A percentile compares a stretch with the other conserved stretches of the same genome.
Evolutionary conservation across 805 yeast genomes (phyloP).

Genomic region (Candida schatavii): DNA sequence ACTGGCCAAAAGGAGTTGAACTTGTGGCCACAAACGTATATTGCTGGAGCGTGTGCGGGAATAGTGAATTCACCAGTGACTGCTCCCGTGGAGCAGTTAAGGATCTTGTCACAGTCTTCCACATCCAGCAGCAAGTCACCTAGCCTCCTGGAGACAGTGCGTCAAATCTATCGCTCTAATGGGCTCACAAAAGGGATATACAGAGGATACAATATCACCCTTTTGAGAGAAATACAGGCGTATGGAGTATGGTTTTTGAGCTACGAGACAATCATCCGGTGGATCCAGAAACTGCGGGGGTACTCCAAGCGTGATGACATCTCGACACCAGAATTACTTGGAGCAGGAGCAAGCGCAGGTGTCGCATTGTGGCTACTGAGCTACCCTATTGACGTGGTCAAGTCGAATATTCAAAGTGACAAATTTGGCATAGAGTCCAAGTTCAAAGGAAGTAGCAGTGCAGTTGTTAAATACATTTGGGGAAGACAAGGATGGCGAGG

Average conservation of each 20-base stretch:
- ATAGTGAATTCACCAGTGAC: constrained; percentile 62
- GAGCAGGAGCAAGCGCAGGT: constrained; percentile 66
- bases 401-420: constrained; percentile 54
- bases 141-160: constrained; percentile 34
- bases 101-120: constrained; percentile 60
- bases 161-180: constrained; percentile 35
- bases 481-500: constrained; percentile 46
- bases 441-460: constrained; percentile 37
- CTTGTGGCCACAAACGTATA: constrained; percentile 54
- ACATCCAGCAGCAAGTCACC: constrained; percentile 14
- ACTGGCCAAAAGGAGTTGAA: constrained; percentile 32
- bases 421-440: constrained; percentile 41
- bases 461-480: constrained; percentile 40
- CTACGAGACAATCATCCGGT: constrained; percentile 53
- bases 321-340: constrained; percentile 53
- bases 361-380: constrained; percentile 61
- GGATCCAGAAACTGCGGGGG: constrained; percentile 28
- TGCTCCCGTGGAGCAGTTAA: constrained; percentile 63
- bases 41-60: constrained; percentile 67
- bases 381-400: constrained; percentile 53
- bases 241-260: constrained; percentile 74
- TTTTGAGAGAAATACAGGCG: constrained; percentile 63
- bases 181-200: constrained; percentile 52
- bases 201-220: constrained; percentile 54
- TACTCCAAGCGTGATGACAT: constrained; percentile 45